Evolutionary conservation across 2,329 filamentous ascomycete species (phyloP).

Genomic region (Zymoseptoria tritici): DNA sequence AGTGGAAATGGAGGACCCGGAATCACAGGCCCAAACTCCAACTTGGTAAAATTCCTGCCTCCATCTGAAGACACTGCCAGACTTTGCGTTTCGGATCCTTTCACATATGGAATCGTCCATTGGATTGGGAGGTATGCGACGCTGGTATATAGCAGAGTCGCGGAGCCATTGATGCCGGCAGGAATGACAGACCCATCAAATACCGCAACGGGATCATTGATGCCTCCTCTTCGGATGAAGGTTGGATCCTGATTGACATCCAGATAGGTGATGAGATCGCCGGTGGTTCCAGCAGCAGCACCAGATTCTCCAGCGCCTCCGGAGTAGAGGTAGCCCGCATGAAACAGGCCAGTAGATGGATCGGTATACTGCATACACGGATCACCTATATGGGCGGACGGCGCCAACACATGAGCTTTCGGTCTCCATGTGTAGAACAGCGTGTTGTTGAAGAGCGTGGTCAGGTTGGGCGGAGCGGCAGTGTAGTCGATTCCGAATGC

Average conservation of each 20-base stretch:
- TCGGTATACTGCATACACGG: slow-evolving; percentile 33
- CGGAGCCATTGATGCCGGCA: slow-evolving; percentile 36
- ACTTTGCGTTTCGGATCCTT: slow-evolving; percentile 41
- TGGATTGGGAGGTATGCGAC: slow-evolving; percentile 40
- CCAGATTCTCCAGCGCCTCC: slow-evolving; percentile 6
- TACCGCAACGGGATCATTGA: slow-evolving; percentile 40
- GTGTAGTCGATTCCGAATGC: slow-evolving; percentile 24
- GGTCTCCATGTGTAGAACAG: slow-evolving; percentile 28
- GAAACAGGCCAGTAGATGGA: slow-evolving; percentile 38
- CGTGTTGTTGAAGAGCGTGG: slow-evolving; percentile 31
- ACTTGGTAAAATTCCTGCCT: too few relatives aligned
- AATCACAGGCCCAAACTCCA: too few relatives aligned
- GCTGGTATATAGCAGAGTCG: slow-evolving; percentile 41
- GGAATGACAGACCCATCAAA: slow-evolving; percentile 43
- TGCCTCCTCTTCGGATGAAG: slow-evolving; percentile 30
- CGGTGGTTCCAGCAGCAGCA: slow-evolving; percentile 31
- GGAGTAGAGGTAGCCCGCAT: slow-evolving; percentile 38
- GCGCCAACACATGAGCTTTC: too few relatives aligned
- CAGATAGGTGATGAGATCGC: slow-evolving; percentile 38
- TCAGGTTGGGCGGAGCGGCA: slow-evolving; percentile 33
- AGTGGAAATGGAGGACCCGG: too few relatives aligned
- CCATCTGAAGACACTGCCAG: slow-evolving; percentile 25
- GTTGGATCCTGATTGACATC: slow-evolving; percentile 28
- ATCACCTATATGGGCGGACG: too few relatives aligned
- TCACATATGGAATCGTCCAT: slow-evolving; percentile 41